Evolutionary conservation across 208 protist species (phyloP).

Genomic region (Ichthyophonus hoferi): DNA sequence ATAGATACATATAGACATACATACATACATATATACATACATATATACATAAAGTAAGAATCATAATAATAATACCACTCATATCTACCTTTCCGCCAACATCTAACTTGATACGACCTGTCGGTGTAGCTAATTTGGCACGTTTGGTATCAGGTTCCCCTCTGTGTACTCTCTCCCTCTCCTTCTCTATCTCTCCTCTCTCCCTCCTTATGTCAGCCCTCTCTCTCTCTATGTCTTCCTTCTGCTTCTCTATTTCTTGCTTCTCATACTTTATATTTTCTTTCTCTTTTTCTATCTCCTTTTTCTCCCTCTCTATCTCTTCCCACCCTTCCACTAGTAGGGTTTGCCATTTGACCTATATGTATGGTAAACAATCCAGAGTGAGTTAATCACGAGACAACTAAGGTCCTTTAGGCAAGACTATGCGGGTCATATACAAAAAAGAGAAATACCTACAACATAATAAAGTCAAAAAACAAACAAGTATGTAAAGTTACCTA

Average conservation of each 20-base stretch:
- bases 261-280: not conserved
- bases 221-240: not conserved
- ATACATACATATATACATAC: not conserved
- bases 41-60: no score
- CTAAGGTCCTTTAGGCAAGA: no score
- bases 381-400: no score
- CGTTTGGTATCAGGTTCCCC: not conserved
- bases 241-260: not conserved
- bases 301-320: not conserved
- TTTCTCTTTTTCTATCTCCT: not conserved
- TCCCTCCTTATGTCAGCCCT: not conserved
- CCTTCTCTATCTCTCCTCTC: not conserved
- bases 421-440: no score
- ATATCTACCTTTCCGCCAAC: not conserved
- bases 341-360: no score
- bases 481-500: no score
- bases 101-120: not conserved
- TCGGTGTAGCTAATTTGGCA: not conserved
- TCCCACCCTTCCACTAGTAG: no score
- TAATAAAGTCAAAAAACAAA: no score
- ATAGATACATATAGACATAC: not conserved
- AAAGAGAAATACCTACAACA: no score
- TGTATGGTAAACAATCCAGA: no score
- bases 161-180: not conserved
- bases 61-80: no score